Percentiles rank a stretch among this genome's conserved stretches.
Conservation (phyloP, 192 early-diverging fungal genomes). For the Phycomyces nitens region DNA sequence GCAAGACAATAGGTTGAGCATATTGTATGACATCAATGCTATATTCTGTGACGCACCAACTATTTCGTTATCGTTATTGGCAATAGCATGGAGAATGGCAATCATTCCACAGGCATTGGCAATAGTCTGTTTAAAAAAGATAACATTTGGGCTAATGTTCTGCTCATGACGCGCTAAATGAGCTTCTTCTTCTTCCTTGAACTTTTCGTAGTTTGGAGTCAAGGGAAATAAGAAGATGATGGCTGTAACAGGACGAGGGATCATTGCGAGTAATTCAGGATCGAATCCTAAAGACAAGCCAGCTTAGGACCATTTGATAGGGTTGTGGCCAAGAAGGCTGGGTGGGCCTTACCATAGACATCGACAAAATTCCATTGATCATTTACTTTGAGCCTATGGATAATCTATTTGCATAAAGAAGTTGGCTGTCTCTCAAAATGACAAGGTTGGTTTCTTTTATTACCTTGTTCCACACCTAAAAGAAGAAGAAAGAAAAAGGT, state of each 20-base stretch:
- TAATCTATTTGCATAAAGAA: slow-evolving; percentile 41
- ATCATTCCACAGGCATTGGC: slow-evolving; percentile 94
- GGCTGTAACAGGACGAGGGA: slow-evolving; percentile 80
- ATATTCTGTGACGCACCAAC: slow-evolving; percentile 24
- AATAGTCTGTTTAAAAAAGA: slow-evolving; percentile 87
- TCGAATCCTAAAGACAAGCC: slow-evolving; percentile 88
- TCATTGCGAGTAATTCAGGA: slow-evolving; percentile 71
- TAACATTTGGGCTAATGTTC: slow-evolving; percentile 53
- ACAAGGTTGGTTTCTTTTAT: background rate
- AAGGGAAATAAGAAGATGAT: slow-evolving; percentile 87
- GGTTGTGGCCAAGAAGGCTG: too few species aligned
- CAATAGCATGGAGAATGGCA: slow-evolving; percentile 85
- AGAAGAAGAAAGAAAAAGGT: slow-evolving; percentile 3
- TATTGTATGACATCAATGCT: slow-evolving; percentile 3
- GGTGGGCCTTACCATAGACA: slow-evolving; percentile 73
- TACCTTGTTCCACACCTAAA: slow-evolving; percentile 65
- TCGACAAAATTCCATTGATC: slow-evolving; percentile 67
- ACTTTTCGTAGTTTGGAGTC: slow-evolving; percentile 56
- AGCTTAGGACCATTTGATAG: too few species aligned
- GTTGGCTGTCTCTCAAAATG: background rate
- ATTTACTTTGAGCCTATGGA: slow-evolving; percentile 67
- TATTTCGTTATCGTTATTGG: slow-evolving; percentile 60
- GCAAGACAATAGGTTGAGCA: background rate
- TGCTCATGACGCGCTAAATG: slow-evolving; percentile 46
- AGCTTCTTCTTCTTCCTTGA: slow-evolving; percentile 45